A percentile compares a stretch with the other conserved stretches of the same genome.
These are phyloP conservation scores for Rhododendron ovatum DNA, from an alignment of 148 eudicot species.

Conservation along the genomic window DNA sequence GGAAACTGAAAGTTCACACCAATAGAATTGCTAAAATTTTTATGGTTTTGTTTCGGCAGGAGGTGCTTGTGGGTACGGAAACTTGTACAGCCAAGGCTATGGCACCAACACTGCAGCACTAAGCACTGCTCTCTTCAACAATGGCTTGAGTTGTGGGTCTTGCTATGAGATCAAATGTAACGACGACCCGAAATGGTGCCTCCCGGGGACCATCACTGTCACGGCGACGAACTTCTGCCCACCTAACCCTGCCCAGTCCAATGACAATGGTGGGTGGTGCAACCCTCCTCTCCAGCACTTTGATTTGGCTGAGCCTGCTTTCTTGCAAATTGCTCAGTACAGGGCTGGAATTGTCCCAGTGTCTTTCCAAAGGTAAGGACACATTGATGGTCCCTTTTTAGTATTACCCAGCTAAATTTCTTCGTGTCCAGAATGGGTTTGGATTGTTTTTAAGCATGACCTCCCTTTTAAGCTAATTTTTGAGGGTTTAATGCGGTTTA, in stretches of 20 bases:
- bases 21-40: background rate
- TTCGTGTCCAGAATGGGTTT: background rate
- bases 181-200: slow-evolving; percentile 22
- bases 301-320: slow-evolving; percentile 37
- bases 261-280: slow-evolving; percentile 33
- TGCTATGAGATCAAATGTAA: slow-evolving; percentile 22
- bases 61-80: slow-evolving; percentile 59
- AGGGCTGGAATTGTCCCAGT: slow-evolving; percentile 18
- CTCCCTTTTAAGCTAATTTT: background rate
- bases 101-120: slow-evolving; percentile 88
- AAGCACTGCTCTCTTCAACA: slow-evolving; percentile 85
- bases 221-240: slow-evolving; percentile 24
- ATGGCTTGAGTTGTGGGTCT: slow-evolving; percentile 37
- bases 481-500: no score
- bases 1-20: background rate
- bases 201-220: slow-evolving; percentile 13
- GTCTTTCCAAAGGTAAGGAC: background rate
- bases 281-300: slow-evolving; percentile 27
- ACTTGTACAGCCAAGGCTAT: slow-evolving; percentile 70
- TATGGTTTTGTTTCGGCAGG: slow-evolving; percentile 25
- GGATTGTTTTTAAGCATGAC: background rate
- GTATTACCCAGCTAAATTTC: background rate
- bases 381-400: background rate
- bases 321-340: slow-evolving; percentile 27
- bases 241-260: slow-evolving; percentile 12